Base-by-base conservation (phyloP, 225 moss, liverwort and hornwort genomes). In the Polytrichum commune region DNA sequence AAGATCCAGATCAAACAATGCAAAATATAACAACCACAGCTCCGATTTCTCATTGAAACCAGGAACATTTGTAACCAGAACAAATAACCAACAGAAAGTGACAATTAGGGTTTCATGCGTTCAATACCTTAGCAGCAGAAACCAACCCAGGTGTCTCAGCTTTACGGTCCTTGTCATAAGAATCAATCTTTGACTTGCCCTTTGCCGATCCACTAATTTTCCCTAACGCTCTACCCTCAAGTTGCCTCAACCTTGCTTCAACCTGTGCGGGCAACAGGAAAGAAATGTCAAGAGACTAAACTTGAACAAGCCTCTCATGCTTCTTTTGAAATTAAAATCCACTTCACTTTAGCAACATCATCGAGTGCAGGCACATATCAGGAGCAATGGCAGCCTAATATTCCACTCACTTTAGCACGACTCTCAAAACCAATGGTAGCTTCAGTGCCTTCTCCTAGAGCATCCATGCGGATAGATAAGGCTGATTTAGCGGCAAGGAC, bases 401-500 rank as follows among this genome's bases (percentile, higher is more conserved):
- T 46, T 10, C 46, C 46, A 13, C 53, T 55, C 25, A 85, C 88
- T 80, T 89, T 85, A 0, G 78, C 76, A 8, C 93, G 79, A 73
- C 89, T 89, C 63, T 96, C 93, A 3, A 93, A 29, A 6, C 91
- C 95, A 55, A 96, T 91, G 19, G 82, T 90, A 7, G 86, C 79
- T 72, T 88, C 88, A 19, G 71, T 29, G 5, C 64, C 81, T 5
- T 93, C 93, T 58, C 95, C 95, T 28, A 96, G 74, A 1, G 95
- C 95, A 65, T 93, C 95, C 76, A 93, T 22, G 1, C 95, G 81
- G 63, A 91, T 91, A 18, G 93, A 88, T 7, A 93, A 85, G 19
- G 91, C 84, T 3, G 91, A 93, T 66, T 96, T 96, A 1, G 93
- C 93, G 22, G 93, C 95, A n/a, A 96, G 82, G 0, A 96, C 83